These are phyloP conservation scores for Ceratobasidium sp. DNA, from an alignment of 1,284 basidiomycete genomes.

Conservation along the genomic window DNA sequence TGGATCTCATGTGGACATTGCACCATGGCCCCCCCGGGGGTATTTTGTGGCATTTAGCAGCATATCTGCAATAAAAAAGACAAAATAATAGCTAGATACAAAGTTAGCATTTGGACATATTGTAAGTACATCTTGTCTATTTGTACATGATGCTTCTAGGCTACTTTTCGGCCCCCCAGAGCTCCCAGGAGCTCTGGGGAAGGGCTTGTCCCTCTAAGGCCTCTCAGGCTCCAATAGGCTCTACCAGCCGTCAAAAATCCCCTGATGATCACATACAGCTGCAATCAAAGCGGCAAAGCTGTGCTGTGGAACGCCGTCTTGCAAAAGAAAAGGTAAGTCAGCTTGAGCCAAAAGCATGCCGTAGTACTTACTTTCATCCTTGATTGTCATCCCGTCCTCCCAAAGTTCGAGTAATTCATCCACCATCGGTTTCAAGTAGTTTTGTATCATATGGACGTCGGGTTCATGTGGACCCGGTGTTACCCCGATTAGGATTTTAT, in stretches of 20 bases:
- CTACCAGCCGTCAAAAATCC: no score
- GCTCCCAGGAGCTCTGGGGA: not conserved
- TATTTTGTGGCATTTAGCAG: not conserved
- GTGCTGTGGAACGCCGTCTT: not conserved
- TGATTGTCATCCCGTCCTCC: not conserved
- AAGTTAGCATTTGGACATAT: not conserved
- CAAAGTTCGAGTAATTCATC: not conserved
- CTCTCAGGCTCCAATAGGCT: not conserved
- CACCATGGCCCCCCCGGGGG: not conserved
- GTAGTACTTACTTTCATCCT: not conserved
- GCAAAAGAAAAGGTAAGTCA: no score
- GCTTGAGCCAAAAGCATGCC: no score
- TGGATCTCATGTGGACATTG: not conserved
- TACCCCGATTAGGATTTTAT: conserved; percentile 21
- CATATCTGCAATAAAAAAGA: not conserved
- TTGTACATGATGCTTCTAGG: not conserved
- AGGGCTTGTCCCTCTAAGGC: no score
- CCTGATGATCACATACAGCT: not conserved
- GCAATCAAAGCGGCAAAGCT: not conserved
- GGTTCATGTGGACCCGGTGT: conserved; percentile 8
- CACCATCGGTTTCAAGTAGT: not conserved
- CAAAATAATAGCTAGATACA: not conserved
- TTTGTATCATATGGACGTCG: not conserved
- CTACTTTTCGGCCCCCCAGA: not conserved
- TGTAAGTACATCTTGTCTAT: not conserved